Base-by-base conservation (phyloP, 228 moss, liverwort and hornwort genomes). In the Sphagnum fallax region DNA sequence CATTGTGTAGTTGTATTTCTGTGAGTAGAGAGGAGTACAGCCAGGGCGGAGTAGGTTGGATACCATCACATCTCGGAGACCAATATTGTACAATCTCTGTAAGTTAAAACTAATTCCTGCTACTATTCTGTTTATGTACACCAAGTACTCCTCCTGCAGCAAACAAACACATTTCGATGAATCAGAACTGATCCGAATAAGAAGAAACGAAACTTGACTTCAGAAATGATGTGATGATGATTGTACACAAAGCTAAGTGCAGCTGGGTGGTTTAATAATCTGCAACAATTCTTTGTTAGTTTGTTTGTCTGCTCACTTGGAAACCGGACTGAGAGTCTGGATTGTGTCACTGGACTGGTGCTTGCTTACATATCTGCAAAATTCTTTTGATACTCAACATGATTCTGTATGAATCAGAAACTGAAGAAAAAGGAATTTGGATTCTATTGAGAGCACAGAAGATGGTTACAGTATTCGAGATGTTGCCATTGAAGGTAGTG, bases 1-100 rank as follows among this genome's bases (percentile, higher is more conserved):
- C 4, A 9, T 2, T 0, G 76, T 77, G 72, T 71, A 91, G 53
- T 80, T 77, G 4, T 67, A 69, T 4, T 1, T 5, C 0, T 0
- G 4, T 1, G 91, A 83, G 4, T 0, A 0, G 0, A 5, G 0
- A 0, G 90, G 91, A 0, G 60, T 0, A 61, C 90, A 94, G 52
- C 74, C 75, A 5, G 48, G 0, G 4, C 78, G 80, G 13, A 71
- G 14, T 2, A 90, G 0, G 67, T 87, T 90, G 3, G 71, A 12
- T 0, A 91, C 88, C 68, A 94, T 48, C 6, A 91, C 70, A 53
- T 91, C 82, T 63, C 88, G 79, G 0, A 90, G 14, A 0, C 94
- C 94, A 0, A 88, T 66, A 13, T 86, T 73, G 65, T 90, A 87
- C 0, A 91, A 10, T 0, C 88, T 82, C 49, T 75, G 65, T 47